A percentile compares a stretch with the other conserved stretches of the same genome.
Conservation (phyloP, 148 eudicot genomes). For the Camellia granthamiana region DNA sequence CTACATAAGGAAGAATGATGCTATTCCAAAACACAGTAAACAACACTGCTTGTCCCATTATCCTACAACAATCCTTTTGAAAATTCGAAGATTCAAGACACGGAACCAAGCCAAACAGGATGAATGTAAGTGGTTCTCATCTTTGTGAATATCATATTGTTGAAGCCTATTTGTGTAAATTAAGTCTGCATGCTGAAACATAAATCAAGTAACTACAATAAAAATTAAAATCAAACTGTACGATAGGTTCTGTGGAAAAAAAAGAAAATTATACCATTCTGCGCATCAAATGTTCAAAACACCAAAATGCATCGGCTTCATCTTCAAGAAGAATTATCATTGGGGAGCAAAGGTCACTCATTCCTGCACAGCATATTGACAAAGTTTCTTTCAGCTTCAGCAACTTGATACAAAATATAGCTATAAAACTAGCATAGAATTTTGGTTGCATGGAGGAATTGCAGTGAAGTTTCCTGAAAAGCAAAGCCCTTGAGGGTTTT, state of each 20-base stretch:
- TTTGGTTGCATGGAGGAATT: neutral
- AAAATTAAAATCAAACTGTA: neutral
- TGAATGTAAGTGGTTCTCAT: too few relatives aligned
- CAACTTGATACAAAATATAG: neutral
- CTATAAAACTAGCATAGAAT: neutral
- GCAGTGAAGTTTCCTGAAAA: too few relatives aligned
- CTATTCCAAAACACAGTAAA: too few relatives aligned
- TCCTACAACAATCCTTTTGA: too few relatives aligned
- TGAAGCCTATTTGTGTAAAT: neutral
- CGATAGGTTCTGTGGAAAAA: neutral
- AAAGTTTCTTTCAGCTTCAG: slow-evolving; percentile 4
- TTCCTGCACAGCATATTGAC: slow-evolving; percentile 46
- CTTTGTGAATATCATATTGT: too few relatives aligned
- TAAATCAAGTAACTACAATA: neutral
- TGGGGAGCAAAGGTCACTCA: slow-evolving; percentile 97
- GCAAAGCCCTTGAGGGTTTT: too few relatives aligned
- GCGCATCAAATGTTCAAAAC: slow-evolving; percentile 90
- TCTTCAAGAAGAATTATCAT: slow-evolving; percentile 81
- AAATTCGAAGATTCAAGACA: too few relatives aligned
- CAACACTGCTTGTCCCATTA: too few relatives aligned
- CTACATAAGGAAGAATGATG: too few relatives aligned
- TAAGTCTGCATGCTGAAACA: neutral
- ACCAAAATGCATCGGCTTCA: slow-evolving; percentile 94
- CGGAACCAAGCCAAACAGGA: too few relatives aligned
- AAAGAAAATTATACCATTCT: slow-evolving; percentile 24